Percentiles rank a stretch among this genome's conserved stretches.
Evolutionary conservation across 1,284 basidiomycete genomes (phyloP).

Genomic region (Chondrostereum purpureum): DNA sequence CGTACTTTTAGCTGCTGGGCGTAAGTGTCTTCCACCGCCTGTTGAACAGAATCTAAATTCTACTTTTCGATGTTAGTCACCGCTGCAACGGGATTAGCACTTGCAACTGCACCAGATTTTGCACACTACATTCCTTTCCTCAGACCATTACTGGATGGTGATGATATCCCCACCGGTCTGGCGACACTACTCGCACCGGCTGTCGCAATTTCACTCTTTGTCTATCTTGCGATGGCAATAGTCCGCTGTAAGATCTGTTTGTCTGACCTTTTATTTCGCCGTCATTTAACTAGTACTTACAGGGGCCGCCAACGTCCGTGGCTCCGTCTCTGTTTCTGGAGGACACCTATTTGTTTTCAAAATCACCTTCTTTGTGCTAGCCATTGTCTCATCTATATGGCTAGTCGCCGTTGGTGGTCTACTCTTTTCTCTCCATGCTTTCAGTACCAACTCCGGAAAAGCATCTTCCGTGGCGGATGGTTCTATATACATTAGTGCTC

Average conservation of each 20-base stretch:
- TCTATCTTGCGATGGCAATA: constrained; percentile 43
- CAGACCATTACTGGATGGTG: constrained; percentile 38
- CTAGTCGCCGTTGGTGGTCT: constrained; percentile 61
- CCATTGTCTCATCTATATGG: constrained; percentile 50
- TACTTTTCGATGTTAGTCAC: constrained; percentile 58
- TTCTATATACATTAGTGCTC: constrained; percentile 60
- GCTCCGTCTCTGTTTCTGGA: constrained; percentile 55
- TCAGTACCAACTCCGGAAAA: constrained; percentile 35
- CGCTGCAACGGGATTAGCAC: constrained; percentile 59
- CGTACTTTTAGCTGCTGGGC: constrained; percentile 47
- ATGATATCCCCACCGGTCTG: constrained; percentile 52
- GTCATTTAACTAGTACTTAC: constrained; percentile 11
- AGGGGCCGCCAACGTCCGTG: constrained; percentile 47
- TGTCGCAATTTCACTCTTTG: constrained; percentile 51
- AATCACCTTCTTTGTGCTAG: constrained; percentile 60
- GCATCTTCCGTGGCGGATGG: constrained; percentile 58
- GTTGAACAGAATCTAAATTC: not conserved
- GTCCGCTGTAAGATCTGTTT: constrained; percentile 46
- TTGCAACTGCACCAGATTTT: constrained; percentile 65
- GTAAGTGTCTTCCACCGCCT: constrained; percentile 39
- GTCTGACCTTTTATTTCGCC: not conserved
- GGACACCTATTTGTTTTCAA: constrained; percentile 58
- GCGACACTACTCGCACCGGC: constrained; percentile 64
- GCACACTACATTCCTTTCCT: constrained; percentile 67
- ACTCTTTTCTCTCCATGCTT: constrained; percentile 56